Evolutionary conservation across 2,329 filamentous ascomycete species (phyloP), one percentile per base, ranked within the genome.

Genomic region (Penicillium sp.): DNA sequence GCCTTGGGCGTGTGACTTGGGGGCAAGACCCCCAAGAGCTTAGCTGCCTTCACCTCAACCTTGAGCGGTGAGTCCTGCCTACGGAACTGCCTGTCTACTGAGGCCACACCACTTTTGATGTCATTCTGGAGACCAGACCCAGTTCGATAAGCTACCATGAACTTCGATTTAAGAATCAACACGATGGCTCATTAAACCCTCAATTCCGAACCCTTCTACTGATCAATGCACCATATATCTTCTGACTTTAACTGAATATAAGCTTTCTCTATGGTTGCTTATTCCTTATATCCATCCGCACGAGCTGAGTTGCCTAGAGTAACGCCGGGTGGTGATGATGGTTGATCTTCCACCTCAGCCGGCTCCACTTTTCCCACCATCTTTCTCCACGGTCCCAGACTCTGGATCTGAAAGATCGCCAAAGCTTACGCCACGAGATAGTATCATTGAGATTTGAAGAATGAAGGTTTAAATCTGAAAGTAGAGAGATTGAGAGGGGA

Each of bases 81-180:
- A 10, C 30, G 30, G 49, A 37, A 19, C 49, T 30, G 19, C 30
- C 47, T 22, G 17, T 56, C 12, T 15, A 13, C 22, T 55, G 35
- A 57, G 49, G 47, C 56, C 45, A 33, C 56, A 33, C 56, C 54
- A 62, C 30, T 53, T 63, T 61, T 70, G 67, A 70, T 69, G 68
- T 70, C 68, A 70, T 70, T 58, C 57, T 69, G 64, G 65, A 61
- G 59, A 58, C 58, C 40, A 22, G 24, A 40, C 55, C 58, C 60
- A 60, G 57, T 67, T 67, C 65, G 60, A 49, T 58, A 33, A 54
- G 63, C 37, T 65, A 55, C 65, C 53, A 67, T 65, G 33, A 37
- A 47, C 58, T 59, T 64, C 55, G 59, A 60, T 59, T 22, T 7
- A n/a, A 35, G 0, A 7, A 9, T 12, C n/a, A 13, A 24, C 42